These are phyloP conservation scores for Pseudogymnoascus sp. DNA, from an alignment of 2,329 filamentous ascomycete genomes.

Conservation along the genomic window DNA sequence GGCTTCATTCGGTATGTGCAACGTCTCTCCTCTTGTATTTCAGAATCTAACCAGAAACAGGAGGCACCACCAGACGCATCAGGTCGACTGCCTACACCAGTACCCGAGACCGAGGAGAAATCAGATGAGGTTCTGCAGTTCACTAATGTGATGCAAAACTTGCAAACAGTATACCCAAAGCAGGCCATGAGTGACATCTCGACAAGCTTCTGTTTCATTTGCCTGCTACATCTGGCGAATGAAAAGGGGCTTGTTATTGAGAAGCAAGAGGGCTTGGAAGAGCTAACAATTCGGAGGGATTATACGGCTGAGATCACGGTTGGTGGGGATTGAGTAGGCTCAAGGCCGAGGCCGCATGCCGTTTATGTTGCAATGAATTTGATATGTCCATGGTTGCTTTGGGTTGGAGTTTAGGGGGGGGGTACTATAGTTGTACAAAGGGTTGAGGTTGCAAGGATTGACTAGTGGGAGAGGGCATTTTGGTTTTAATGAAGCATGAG, in stretches of 20 bases:
- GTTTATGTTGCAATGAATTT: slow-evolving; percentile 4
- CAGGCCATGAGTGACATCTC: slow-evolving; percentile 88
- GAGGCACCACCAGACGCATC: slow-evolving; percentile 20
- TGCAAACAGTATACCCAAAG: slow-evolving; percentile 80
- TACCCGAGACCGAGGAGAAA: slow-evolving; percentile 34
- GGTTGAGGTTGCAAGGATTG: neutral
- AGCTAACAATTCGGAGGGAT: slow-evolving; percentile 56
- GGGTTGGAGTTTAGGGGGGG: neutral
- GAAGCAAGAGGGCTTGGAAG: slow-evolving; percentile 42
- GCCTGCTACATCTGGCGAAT: slow-evolving; percentile 66
- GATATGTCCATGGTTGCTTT: neutral
- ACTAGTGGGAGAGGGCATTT: neutral
- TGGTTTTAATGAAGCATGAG: slow-evolving; percentile 6
- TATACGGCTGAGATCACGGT: slow-evolving; percentile 50
- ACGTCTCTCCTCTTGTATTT: neutral
- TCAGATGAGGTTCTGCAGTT: slow-evolving; percentile 62
- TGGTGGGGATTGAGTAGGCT: slow-evolving; percentile 16
- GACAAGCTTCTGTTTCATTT: slow-evolving; percentile 88
- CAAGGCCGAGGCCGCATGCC: neutral
- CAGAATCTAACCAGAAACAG: slow-evolving; percentile 17
- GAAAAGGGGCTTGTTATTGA: slow-evolving; percentile 64
- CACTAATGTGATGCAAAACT: slow-evolving; percentile 81
- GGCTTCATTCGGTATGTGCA: slow-evolving; percentile 39
- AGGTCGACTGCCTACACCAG: slow-evolving; percentile 30
- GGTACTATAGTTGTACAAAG: neutral